These are phyloP conservation scores for Scortechinia acanthostroma DNA, from an alignment of 2,329 filamentous ascomycete species.

Conservation along the genomic window DNA sequence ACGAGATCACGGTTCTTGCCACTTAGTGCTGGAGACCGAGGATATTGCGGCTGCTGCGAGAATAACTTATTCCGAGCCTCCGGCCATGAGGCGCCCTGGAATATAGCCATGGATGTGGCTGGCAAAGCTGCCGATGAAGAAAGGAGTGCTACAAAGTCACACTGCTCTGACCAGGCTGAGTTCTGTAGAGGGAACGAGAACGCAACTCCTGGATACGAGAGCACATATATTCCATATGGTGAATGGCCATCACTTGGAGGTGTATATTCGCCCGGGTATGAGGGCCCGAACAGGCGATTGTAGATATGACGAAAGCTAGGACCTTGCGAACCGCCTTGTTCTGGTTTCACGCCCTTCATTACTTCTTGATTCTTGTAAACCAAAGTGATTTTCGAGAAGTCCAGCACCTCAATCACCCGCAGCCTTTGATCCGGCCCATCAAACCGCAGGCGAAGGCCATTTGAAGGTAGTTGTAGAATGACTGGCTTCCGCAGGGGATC, in stretches of 20 bases:
- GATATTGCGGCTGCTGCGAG: constrained; percentile 65
- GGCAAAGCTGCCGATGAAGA: constrained; percentile 71
- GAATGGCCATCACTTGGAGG: constrained; percentile 43
- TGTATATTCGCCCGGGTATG: constrained; percentile 88
- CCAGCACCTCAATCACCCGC: constrained; percentile 80
- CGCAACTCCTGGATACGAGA: constrained; percentile 90
- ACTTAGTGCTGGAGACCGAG: constrained; percentile 64
- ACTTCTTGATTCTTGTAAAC: constrained; percentile 59
- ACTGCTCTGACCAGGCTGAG: constrained; percentile 66
- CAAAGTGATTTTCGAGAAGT: constrained; percentile 80
- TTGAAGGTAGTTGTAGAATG: constrained; percentile 69
- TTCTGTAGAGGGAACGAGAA: constrained; percentile 79
- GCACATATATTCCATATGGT: constrained; percentile 70
- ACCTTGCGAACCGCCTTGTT: constrained; percentile 32
- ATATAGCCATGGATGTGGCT: constrained; percentile 83
- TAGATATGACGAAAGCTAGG: constrained; percentile 86
- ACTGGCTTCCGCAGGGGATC: constrained; percentile 71
- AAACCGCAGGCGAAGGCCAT: constrained; percentile 84
- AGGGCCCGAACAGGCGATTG: constrained; percentile 84
- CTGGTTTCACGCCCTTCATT: constrained; percentile 12
- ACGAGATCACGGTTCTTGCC: constrained; percentile 70
- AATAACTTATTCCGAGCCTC: constrained; percentile 73
- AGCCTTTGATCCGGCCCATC: constrained; percentile 89
- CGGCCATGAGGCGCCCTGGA: constrained; percentile 83
- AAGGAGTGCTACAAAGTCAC: constrained; percentile 80